Base-by-base conservation (phyloP, 331 rosid genomes). In the Acacia pycnantha region DNA sequence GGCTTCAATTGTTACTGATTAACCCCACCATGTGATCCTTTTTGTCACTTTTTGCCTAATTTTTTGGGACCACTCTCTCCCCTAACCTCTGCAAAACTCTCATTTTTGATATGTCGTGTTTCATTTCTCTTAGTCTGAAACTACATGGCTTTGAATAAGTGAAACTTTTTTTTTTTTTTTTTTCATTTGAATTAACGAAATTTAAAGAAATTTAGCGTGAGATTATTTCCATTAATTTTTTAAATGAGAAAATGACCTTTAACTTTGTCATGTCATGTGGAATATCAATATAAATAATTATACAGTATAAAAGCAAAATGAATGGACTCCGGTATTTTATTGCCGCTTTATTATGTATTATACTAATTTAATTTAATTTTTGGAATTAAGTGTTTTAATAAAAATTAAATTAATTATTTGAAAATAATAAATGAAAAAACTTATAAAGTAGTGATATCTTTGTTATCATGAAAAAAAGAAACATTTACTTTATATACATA, bases 21-120 rank as follows among this genome's bases (percentile, higher is more conserved):
- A 82, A n/a, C 82, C 70, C 84, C 59, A 80, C 86, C 90, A 85
- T 79, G 93, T 88, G 92, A 88, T 48, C 85, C 79, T 64, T 64
- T 67, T 70, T 76, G 71, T 19, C 73, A 14, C 15, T 29, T 29
- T 48, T 22, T 82, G 88, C 70, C 78, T 72, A 78, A 71, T 43
- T 78, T 31, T 81, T 73, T 70, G 43, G 91, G 88, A 88, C 87
- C 76, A 46, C 61, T 26, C 66, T 59, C 65, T 0, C 14, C 33
- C 33, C 8, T 24, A 59, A 24, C 2, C 66, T 24, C 66, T 24
- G 3, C 33, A 58, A 58, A 58, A 58, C 13, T 7, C 11, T 58
- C 65, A 22, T 10, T 58, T 19, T 9, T 16, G 22, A 54, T 9
- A 19, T 21, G 1, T 54, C 27, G n/a, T 56, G 9, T 58, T 58